Conservation (phyloP, 441 rosid genomes). For the Populus hybrid region DNA sequence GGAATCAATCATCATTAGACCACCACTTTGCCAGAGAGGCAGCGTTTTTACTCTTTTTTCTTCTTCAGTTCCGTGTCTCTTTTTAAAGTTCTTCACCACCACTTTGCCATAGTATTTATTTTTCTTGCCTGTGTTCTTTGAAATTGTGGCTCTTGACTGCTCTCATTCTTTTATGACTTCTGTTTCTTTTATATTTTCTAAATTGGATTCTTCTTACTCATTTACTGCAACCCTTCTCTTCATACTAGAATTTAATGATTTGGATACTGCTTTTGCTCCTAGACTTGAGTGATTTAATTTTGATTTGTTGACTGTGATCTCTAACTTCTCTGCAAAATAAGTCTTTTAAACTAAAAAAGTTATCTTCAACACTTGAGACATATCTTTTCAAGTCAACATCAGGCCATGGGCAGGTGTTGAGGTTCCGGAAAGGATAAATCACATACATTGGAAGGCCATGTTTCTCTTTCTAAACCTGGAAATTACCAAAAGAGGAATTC, state of each 20-base stretch:
- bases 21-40: neutral
- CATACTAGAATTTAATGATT: neutral
- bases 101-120: too few species aligned
- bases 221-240: neutral
- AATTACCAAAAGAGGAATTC: neutral
- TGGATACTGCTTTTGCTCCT: neutral
- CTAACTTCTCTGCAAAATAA: neutral
- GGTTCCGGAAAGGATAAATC: neutral
- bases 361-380: neutral
- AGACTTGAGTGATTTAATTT: neutral
- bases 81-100: neutral
- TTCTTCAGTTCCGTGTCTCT: neutral
- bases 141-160: neutral
- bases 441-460: neutral
- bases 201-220: neutral
- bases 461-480: neutral
- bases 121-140: neutral
- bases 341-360: neutral
- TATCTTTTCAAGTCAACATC: neutral
- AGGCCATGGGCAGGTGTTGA: neutral
- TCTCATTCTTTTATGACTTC: neutral
- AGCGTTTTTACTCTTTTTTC: neutral
- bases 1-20: neutral
- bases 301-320: neutral
- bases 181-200: neutral